phyloP scores from a whole-genome alignment of 352 stramenopile species.

The Pythium angustatum region DNA sequence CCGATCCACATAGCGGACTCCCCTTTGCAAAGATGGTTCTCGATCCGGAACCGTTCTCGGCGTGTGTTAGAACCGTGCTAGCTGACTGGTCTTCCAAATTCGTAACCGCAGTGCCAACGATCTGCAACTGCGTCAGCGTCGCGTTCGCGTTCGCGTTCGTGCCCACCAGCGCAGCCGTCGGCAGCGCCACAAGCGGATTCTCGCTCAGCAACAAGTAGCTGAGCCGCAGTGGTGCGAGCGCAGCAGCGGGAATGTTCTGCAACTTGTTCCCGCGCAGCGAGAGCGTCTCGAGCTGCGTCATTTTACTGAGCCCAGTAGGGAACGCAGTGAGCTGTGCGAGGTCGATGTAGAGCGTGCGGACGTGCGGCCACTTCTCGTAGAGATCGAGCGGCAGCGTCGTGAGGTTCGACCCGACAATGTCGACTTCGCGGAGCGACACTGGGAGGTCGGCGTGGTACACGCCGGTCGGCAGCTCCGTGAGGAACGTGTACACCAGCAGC shows the following conservation, averaged over 20 bases:
- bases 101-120: background rate
- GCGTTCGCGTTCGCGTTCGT: background rate
- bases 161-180: background rate
- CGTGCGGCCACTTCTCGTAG: constrained; percentile 4
- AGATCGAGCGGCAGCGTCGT: background rate
- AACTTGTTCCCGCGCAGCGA: constrained; percentile 3
- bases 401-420: constrained; percentile 6
- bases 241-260: background rate
- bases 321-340: background rate
- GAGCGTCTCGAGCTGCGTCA: constrained; percentile 8
- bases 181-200: background rate
- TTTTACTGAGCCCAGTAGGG: background rate
- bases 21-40: background rate
- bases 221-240: background rate
- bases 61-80: no score
- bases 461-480: background rate
- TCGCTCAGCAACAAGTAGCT: constrained; percentile 12
- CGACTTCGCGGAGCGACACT: background rate
- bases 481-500: background rate
- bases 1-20: background rate
- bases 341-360: constrained; percentile 11
- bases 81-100: no score
- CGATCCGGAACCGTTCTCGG: no score
- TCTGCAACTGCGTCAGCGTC: background rate
- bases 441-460: background rate